phyloP scores from a whole-genome alignment of 495 filamentous ascomycete species.

The Annulohypoxylon maeteangense region DNA sequence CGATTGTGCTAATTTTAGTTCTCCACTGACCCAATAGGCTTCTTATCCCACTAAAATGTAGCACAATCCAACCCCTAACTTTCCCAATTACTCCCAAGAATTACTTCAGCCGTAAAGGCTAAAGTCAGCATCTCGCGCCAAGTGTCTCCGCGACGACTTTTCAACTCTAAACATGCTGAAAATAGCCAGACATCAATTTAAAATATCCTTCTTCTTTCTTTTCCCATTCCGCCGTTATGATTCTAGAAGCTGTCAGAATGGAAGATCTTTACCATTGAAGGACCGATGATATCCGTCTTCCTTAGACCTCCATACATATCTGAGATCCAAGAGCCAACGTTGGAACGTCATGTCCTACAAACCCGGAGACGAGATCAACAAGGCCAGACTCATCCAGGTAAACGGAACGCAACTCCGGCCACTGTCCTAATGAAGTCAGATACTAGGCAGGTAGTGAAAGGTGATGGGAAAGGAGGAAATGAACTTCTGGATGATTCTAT shows the following conservation, averaged over 20 bases:
- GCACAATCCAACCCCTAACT: slow-evolving; percentile 26
- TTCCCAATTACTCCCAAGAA: slow-evolving; percentile 5
- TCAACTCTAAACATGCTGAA: slow-evolving; percentile 10
- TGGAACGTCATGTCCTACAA: slow-evolving; percentile 8
- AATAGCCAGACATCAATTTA: slow-evolving; percentile 33
- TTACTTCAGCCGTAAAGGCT: slow-evolving; percentile 37
- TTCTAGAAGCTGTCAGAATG: slow-evolving; percentile 30
- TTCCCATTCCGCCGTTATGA: slow-evolving; percentile 10
- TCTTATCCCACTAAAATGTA: slow-evolving; percentile 20
- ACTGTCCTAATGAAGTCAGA: background rate
- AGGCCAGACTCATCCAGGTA: slow-evolving; percentile 19
- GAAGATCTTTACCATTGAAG: background rate
- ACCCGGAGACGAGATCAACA: slow-evolving; percentile 14
- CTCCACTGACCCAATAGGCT: slow-evolving; percentile 5
- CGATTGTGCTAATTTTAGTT: slow-evolving; percentile 35
- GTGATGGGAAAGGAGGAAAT: background rate
- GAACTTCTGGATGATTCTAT: slow-evolving; percentile 13
- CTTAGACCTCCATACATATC: slow-evolving; percentile 6
- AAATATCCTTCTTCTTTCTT: slow-evolving; percentile 4
- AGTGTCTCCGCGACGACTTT: slow-evolving; percentile 20
- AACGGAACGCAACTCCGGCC: slow-evolving; percentile 28
- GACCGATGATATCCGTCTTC: slow-evolving; percentile 35
- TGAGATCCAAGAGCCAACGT: slow-evolving; percentile 21
- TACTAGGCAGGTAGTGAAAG: background rate
- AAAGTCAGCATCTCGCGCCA: slow-evolving; percentile 35